Evolutionary conservation across 106 monocot genomes (phyloP).

Genomic region (Iris macrosiphon): DNA sequence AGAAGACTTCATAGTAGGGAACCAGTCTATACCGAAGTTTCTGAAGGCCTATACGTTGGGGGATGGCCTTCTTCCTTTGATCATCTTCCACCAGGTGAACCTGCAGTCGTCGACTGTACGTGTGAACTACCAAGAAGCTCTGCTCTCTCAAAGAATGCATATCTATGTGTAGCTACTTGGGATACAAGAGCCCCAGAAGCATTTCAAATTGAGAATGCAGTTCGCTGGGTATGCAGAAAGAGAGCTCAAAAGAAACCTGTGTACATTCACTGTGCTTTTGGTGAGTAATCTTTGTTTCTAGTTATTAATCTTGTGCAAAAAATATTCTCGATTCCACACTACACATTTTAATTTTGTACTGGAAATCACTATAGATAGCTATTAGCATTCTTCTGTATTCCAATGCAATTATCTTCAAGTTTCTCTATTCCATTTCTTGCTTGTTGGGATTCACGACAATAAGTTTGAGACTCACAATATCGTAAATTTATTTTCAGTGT

Average conservation of each 20-base stretch:
- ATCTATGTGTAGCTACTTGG: conserved; percentile 86
- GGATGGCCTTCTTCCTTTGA: conserved; percentile 68
- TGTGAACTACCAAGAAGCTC: conserved; percentile 78
- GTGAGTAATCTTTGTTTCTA: conserved; percentile 30
- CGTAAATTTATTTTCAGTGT: background rate
- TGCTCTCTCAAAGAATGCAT: conserved; percentile 33
- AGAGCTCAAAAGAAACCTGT: conserved; percentile 65
- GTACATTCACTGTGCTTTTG: conserved; percentile 82
- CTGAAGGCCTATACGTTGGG: conserved; percentile 84
- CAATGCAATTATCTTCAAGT: background rate
- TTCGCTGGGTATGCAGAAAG: conserved; percentile 74
- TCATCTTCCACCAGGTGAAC: conserved; percentile 70
- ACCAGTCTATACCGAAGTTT: conserved; percentile 59
- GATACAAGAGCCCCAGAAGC: conserved; percentile 78
- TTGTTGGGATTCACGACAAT: background rate
- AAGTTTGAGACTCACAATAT: background rate
- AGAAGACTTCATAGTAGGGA: conserved; percentile 60
- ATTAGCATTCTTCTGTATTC: background rate
- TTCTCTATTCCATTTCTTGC: background rate
- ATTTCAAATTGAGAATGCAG: conserved; percentile 72
- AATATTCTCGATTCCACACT: background rate
- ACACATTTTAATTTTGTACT: background rate
- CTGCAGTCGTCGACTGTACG: conserved; percentile 93
- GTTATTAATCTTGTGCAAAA: background rate
- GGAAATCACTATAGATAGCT: background rate